Base-by-base conservation (phyloP, 192 early-diverging fungal species). In the Martensiomyces pterosporus region DNA sequence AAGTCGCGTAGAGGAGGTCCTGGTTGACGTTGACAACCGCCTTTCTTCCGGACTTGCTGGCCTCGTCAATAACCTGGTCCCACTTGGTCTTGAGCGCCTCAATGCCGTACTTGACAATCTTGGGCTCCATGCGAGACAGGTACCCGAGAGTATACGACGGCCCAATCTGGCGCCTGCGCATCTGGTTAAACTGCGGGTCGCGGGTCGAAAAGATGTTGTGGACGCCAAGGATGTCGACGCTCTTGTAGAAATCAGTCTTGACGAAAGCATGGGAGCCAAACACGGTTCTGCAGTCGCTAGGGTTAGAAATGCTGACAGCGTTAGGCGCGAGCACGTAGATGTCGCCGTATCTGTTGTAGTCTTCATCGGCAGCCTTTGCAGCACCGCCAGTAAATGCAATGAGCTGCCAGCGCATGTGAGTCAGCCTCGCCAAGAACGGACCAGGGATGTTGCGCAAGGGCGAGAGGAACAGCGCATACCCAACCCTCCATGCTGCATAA, bases 221-320 rank as follows among this genome's bases (percentile, higher is more conserved):
- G n/a, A n/a, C n/a, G n/a, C n/a, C n/a, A n/a, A n/a, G n/a, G n/a
- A n/a, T n/a, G n/a, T n/a, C n/a, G n/a, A n/a, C n/a, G n/a, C n/a
- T n/a, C n/a, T n/a, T n/a, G 51, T 69, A 69, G 50, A 62, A 62
- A 0, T 19, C n/a, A 32, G 29, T 23, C 24, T 69, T 69, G 15
- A 24, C 13, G 24, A 54, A 47, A 29, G 22, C 1, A 2, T 58
- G 27, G 0, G 59, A 49, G 16, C 67, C 54, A 2, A 69, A 50
- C 4, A 69, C 47, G 0, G 9, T 9, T 1, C 67, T 34, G 16
- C 62, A 62, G 17, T 62, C 67, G 0, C 43, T 44, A 0, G 67
- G 59, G 18, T 62, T 42, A 18, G 48, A 49, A 9, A 60, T 57
- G 4, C 49, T 49, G n/a, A 62, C 33, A 15, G 36, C 21, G 1